phyloP scores from a whole-genome alignment of 371 early-diverging fungal species.

The Gilbertella persicaria region DNA sequence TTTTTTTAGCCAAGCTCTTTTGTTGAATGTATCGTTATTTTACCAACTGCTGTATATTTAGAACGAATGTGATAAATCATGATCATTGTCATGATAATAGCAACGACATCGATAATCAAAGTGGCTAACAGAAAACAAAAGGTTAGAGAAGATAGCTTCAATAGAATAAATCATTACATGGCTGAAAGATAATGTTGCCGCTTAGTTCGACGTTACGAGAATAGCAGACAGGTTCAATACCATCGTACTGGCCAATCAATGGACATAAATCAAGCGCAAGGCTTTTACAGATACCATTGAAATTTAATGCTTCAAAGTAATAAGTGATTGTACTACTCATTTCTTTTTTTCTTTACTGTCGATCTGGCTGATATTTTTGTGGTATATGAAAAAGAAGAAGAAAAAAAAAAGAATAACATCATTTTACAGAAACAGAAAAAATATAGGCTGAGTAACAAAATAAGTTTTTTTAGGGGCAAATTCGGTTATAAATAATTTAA shows the following conservation, averaged over 20 bases:
- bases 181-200: constrained; percentile 86
- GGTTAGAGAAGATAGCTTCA: not conserved
- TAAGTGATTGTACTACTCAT: constrained; percentile 34
- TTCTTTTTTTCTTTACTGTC: not conserved
- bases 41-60: constrained; percentile 93
- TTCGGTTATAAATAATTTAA: constrained; percentile 1
- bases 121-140: constrained; percentile 42
- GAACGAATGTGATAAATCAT: constrained; percentile 91
- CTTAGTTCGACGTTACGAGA: constrained; percentile 87
- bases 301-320: constrained; percentile 55
- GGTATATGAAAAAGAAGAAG: constrained; percentile 1
- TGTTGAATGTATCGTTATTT: not conserved
- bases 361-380: not conserved
- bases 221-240: constrained; percentile 89
- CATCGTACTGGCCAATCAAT: constrained; percentile 74
- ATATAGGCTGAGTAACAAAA: constrained; percentile 1
- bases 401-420: constrained; percentile 6
- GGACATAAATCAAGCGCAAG: constrained; percentile 88
- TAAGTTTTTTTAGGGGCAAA: constrained; percentile 4
- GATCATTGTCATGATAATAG: constrained; percentile 85
- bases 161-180: constrained; percentile 56
- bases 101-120: constrained; percentile 79
- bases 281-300: constrained; percentile 82
- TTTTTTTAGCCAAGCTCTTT: not conserved
- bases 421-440: constrained; percentile 6